Evolutionary conservation across 1,284 basidiomycete genomes (phyloP).

Genomic region (Naganishia albida): DNA sequence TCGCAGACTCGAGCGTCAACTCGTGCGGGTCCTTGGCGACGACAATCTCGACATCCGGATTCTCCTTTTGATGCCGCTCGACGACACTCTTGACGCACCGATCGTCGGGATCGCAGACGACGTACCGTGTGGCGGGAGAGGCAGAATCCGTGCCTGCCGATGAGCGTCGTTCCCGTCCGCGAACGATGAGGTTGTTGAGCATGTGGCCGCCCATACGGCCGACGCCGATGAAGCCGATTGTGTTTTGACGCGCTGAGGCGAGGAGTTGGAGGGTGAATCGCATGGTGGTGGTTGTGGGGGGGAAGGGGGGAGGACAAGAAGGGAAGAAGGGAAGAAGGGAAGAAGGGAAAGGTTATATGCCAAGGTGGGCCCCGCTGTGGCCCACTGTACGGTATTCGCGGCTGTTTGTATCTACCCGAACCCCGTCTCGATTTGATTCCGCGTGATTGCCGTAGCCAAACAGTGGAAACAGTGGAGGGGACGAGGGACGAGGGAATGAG

Average conservation of each 20-base stretch:
- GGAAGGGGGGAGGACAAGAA: too few species aligned
- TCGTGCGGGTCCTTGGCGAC: slow-evolving; percentile 59
- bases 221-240: slow-evolving; percentile 33
- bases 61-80: slow-evolving; percentile 50
- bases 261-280: slow-evolving; percentile 23
- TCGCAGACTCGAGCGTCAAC: slow-evolving; percentile 64
- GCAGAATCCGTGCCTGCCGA: neutral
- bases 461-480: neutral
- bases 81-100: slow-evolving; percentile 63
- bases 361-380: neutral
- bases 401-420: neutral
- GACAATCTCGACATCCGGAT: slow-evolving; percentile 62
- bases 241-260: slow-evolving; percentile 10
- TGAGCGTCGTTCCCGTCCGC: neutral
- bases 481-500: too few species aligned
- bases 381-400: too few species aligned
- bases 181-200: slow-evolving; percentile 30
- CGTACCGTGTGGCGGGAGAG: slow-evolving; percentile 55
- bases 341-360: slow-evolving; percentile 12
- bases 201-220: slow-evolving; percentile 34
- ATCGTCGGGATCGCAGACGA: slow-evolving; percentile 74
- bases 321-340: neutral
- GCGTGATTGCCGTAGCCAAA: neutral
- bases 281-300: slow-evolving; percentile 13
- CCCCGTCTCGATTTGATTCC: neutral